These are phyloP conservation scores for Loxodes magnus DNA, from an alignment of 73 alveolate species.

Conservation along the genomic window DNA sequence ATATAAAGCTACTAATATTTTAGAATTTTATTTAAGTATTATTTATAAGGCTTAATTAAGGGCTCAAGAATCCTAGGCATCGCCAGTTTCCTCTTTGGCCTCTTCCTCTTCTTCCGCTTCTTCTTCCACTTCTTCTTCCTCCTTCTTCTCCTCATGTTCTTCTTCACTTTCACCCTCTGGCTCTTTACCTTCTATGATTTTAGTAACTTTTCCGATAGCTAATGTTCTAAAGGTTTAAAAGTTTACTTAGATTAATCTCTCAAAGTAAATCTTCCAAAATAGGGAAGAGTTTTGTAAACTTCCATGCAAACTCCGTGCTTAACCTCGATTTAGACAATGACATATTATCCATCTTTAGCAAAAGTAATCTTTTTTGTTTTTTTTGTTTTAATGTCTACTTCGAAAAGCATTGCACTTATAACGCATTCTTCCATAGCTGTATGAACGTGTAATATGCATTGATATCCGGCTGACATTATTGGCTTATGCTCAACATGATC, in stretches of 20 bases:
- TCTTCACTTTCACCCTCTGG: neutral
- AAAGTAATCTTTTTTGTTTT: conserved; percentile 53
- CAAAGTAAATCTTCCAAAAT: conserved; percentile 78
- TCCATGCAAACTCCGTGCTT: conserved; percentile 55
- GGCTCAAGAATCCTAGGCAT: too few relatives aligned
- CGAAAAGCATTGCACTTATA: conserved; percentile 49
- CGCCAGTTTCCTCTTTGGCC: too few relatives aligned
- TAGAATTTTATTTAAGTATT: too few relatives aligned
- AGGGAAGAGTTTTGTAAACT: conserved; percentile 43
- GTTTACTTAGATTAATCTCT: conserved; percentile 78
- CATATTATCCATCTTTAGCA: conserved; percentile 49
- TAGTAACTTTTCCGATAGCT: conserved; percentile 56
- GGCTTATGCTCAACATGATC: conserved; percentile 43
- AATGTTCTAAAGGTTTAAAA: too few relatives aligned
- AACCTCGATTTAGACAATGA: conserved; percentile 22
- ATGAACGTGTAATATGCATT: conserved; percentile 66
- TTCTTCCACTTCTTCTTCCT: conserved; percentile 2
- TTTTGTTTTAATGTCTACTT: conserved; percentile 53
- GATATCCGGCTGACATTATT: conserved; percentile 44
- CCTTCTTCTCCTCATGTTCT: too few relatives aligned
- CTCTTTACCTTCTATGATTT: conserved; percentile 21
- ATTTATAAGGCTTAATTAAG: too few relatives aligned
- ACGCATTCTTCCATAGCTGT: conserved; percentile 74
- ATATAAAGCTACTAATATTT: too few relatives aligned
- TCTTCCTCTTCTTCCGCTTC: conserved; percentile 6